Base-by-base conservation (phyloP, 805 yeast species). In the Candida parachauliodes region DNA sequence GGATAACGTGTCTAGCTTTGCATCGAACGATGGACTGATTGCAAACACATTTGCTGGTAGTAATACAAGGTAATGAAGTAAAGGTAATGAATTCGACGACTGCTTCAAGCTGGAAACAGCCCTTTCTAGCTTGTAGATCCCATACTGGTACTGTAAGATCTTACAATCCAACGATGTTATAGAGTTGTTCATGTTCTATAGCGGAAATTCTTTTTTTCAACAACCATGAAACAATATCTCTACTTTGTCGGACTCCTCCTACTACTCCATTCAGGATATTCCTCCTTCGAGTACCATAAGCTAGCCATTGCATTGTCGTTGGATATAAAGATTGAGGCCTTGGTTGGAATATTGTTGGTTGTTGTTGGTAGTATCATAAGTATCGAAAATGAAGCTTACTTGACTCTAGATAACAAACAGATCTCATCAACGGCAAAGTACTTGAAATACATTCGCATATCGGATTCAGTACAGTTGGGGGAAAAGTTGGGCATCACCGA, bases 121-220 rank as follows among this genome's bases (percentile, higher is more conserved):
- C 23, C 57, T 55, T 25, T 61, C 60, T 18, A 79, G 49, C 49
- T 79, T 79, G 39, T 58, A 51, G 2, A 72, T 59, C 8, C 79
- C 74, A 47, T 76, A 76, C 39, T 70, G 72, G 54, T 74, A 82
- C 52, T 82, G 85, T 3, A 81, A 55, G 16, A 78, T 64, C 43
- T 72, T 72, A 10, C 42, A 37, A 29, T 42, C 45, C 17, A 37
- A 16, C 9, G 42, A 41, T 21, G 45, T 38, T 19, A 40, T 40
- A 5, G 14, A 15, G 4, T 21, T 18, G 9, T 32, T 6, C 30
- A 27, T 27, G 7, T 26, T 8, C 11, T 22, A 24, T 27, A 14
- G 30, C 30, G 30, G 35, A 32, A 23, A 27, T 10, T 16, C 8
- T 32, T 14, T 12, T 21, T 21, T 19, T 32, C 10, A 15, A 6